phyloP scores from a whole-genome alignment of 306 rosid genomes.

The Astragalus membranaceus region DNA sequence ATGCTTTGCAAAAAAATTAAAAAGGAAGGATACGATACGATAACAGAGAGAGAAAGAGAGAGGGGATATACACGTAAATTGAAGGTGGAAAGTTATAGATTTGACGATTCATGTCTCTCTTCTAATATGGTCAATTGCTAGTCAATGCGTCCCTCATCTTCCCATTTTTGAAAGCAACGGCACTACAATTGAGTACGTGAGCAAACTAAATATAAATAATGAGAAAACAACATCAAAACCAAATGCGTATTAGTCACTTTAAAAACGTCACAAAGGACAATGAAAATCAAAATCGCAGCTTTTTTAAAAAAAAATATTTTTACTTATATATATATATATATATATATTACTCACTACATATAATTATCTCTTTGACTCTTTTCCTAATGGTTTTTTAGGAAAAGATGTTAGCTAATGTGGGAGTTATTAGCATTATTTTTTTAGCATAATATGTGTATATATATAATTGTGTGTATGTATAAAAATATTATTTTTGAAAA shows the following conservation, averaged over 20 bases:
- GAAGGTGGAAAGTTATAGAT: conserved; percentile 52
- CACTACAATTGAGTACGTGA: conserved; percentile 13
- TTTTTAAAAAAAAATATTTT: too few relatives aligned
- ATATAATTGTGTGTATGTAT: too few relatives aligned
- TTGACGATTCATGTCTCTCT: conserved; percentile 26
- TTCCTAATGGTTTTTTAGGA: too few relatives aligned
- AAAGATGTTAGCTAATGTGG: too few relatives aligned
- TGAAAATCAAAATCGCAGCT: not conserved
- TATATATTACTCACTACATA: too few relatives aligned
- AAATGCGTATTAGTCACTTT: not conserved
- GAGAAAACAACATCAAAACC: not conserved
- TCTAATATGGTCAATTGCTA: conserved; percentile 20
- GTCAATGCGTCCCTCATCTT: conserved; percentile 29
- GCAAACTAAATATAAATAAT: not conserved
- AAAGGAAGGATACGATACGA: conserved; percentile 19
- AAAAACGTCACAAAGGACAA: not conserved
- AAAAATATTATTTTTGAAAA: too few relatives aligned
- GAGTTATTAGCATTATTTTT: too few relatives aligned
- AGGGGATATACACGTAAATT: conserved; percentile 35
- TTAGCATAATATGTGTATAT: too few relatives aligned
- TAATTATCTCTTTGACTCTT: too few relatives aligned
- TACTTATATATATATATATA: too few relatives aligned
- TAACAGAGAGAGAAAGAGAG: not conserved
- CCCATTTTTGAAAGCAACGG: conserved; percentile 19
- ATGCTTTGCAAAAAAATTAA: conserved; percentile 15